These are phyloP conservation scores for Euphorbia peplus DNA, from an alignment of 345 rosid genomes.

Conservation along the genomic window DNA sequence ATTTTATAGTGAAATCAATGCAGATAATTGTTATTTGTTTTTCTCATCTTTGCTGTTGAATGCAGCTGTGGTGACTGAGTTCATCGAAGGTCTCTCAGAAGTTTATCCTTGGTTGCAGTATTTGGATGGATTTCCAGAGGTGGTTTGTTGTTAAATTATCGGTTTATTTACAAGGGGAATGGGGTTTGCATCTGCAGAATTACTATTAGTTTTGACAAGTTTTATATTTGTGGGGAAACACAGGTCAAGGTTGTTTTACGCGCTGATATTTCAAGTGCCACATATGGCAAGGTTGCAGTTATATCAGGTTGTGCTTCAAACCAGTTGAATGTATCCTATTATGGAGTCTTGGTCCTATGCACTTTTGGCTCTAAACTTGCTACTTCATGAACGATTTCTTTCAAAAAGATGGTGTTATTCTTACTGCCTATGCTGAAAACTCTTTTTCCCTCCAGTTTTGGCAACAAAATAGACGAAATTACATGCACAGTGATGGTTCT, in stretches of 20 bases:
- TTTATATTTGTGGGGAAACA: slow-evolving; percentile 1
- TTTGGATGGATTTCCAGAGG: slow-evolving; percentile 96
- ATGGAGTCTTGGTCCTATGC: neutral
- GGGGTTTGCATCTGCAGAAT: neutral
- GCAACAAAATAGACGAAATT: neutral
- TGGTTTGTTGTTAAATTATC: slow-evolving; percentile 16
- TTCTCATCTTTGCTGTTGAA: neutral
- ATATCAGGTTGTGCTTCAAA: slow-evolving; percentile 61
- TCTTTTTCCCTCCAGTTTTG: neutral
- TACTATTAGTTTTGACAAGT: neutral
- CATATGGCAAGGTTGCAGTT: slow-evolving; percentile 78
- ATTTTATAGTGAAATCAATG: neutral
- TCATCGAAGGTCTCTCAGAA: slow-evolving; percentile 90
- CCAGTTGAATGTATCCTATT: neutral
- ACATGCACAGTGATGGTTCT: neutral
- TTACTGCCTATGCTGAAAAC: neutral
- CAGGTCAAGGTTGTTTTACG: slow-evolving; percentile 93
- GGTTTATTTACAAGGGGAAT: neutral
- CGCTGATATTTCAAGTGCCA: slow-evolving; percentile 70
- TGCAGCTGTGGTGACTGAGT: slow-evolving; percentile 93
- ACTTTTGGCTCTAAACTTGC: neutral
- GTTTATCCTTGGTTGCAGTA: slow-evolving; percentile 84
- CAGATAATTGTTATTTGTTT: neutral
- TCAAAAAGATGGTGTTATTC: neutral
- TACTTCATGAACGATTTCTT: neutral